These are phyloP conservation scores for Cordyceps farinosa DNA, from an alignment of 2,329 filamentous ascomycete genomes.

Conservation along the genomic window DNA sequence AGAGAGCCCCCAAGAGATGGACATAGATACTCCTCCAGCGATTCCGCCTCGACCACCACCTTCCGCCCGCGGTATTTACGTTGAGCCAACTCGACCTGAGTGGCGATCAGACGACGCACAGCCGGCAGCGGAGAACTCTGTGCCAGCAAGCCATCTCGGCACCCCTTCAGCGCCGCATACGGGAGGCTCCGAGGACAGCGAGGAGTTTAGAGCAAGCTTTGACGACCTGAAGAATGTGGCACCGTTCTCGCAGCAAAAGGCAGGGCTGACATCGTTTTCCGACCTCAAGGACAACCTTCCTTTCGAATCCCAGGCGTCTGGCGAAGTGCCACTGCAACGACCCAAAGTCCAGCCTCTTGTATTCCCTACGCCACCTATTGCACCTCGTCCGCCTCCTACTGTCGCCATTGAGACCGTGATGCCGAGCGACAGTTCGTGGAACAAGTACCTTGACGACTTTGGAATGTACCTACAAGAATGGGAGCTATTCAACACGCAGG, in stretches of 20 bases:
- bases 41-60: constrained; percentile 25
- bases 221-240: constrained; percentile 54
- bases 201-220: constrained; percentile 53
- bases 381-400: constrained; percentile 45
- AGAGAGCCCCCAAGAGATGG: constrained; percentile 59
- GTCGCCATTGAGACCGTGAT: constrained; percentile 42
- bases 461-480: constrained; percentile 50
- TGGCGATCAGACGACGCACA: constrained; percentile 53
- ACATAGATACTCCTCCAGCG: constrained; percentile 54
- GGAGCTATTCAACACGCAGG: constrained; percentile 46
- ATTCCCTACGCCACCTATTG: constrained; percentile 47
- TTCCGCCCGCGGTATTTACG: constrained; percentile 49
- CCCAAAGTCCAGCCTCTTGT: constrained; percentile 34
- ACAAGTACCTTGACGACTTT: constrained; percentile 52
- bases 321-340: constrained; percentile 37
- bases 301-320: constrained; percentile 51
- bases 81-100: constrained; percentile 57
- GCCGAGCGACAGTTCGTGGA: constrained; percentile 43
- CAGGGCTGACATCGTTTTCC: constrained; percentile 50
- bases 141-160: constrained; percentile 22
- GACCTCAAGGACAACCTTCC: constrained; percentile 56
- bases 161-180: constrained; percentile 32
- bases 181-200: constrained; percentile 53
- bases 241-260: constrained; percentile 46
- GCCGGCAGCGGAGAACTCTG: constrained; percentile 22